Percentiles rank a stretch among this genome's conserved stretches.
phyloP scores from a whole-genome alignment of 306 rosid genomes.

The Senna tora region DNA sequence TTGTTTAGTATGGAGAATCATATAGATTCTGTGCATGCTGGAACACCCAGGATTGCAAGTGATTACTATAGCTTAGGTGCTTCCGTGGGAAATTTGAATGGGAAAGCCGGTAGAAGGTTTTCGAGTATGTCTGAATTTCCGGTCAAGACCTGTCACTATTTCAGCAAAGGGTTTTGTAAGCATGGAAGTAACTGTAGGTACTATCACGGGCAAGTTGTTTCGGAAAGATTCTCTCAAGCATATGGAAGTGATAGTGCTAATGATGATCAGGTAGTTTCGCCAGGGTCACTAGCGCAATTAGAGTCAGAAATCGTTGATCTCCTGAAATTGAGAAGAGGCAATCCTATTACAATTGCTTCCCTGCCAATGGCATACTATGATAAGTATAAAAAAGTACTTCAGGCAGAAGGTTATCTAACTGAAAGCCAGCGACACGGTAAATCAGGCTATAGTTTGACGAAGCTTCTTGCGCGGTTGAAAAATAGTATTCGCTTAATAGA shows the following conservation, averaged over 20 bases:
- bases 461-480: slow-evolving; percentile 68
- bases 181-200: slow-evolving; percentile 77
- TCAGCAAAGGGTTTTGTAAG: slow-evolving; percentile 78
- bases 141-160: slow-evolving; percentile 70
- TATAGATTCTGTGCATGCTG: slow-evolving; percentile 44
- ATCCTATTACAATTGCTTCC: slow-evolving; percentile 83
- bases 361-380: slow-evolving; percentile 82
- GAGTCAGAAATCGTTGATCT: slow-evolving; percentile 77
- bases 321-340: slow-evolving; percentile 63
- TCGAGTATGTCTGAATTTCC: slow-evolving; percentile 51
- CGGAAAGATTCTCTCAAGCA: slow-evolving; percentile 52
- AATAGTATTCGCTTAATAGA: slow-evolving; percentile 69
- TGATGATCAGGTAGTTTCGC: slow-evolving; percentile 57
- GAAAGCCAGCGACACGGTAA: slow-evolving; percentile 95
- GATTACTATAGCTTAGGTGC: slow-evolving; percentile 49
- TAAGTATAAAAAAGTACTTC: slow-evolving; percentile 69
- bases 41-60: slow-evolving; percentile 36
- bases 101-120: slow-evolving; percentile 42
- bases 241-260: slow-evolving; percentile 41
- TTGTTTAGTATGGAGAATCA: slow-evolving; percentile 52
- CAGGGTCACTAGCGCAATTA: slow-evolving; percentile 63
- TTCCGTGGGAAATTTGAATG: slow-evolving; percentile 33
- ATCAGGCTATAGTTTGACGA: slow-evolving; percentile 84
- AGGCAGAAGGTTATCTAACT: slow-evolving; percentile 84
- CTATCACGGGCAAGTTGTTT: slow-evolving; percentile 53